phyloP scores from a whole-genome alignment of 345 rosid genomes.

The Bretschneidera sinensis region DNA sequence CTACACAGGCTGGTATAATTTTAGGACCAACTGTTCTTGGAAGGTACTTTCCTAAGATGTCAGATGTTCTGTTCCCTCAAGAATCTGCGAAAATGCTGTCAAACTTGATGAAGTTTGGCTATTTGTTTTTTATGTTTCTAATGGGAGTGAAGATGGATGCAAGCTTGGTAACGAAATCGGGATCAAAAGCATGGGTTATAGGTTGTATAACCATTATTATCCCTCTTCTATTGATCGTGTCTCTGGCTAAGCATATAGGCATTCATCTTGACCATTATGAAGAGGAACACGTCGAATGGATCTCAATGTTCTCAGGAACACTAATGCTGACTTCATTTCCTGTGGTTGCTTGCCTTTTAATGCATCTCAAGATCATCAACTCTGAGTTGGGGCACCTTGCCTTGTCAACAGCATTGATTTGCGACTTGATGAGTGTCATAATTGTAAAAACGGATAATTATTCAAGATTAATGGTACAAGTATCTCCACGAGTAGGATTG shows the following conservation, averaged over 20 bases:
- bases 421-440: conserved; percentile 8
- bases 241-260: neutral
- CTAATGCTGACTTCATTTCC: conserved; percentile 22
- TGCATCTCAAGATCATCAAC: conserved; percentile 35
- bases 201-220: conserved; percentile 2
- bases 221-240: neutral
- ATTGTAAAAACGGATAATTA: neutral
- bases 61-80: conserved; percentile 17
- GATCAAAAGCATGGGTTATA: conserved; percentile 12
- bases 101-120: conserved; percentile 22
- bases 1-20: conserved; percentile 32
- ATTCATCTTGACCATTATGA: neutral
- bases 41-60: conserved; percentile 3
- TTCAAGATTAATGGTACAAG: rapidly evolving
- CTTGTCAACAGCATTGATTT: conserved; percentile 27
- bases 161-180: conserved; percentile 11
- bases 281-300: neutral
- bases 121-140: conserved; percentile 26
- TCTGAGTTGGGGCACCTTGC: conserved; percentile 33
- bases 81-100: neutral
- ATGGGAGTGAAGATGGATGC: conserved; percentile 30
- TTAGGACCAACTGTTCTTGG: conserved; percentile 24
- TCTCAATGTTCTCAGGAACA: neutral
- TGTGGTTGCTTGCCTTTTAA: conserved; percentile 21
- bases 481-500: neutral